These are phyloP conservation scores for Cercospora nicotianae DNA, from an alignment of 2,329 filamentous ascomycete species.

Conservation along the genomic window DNA sequence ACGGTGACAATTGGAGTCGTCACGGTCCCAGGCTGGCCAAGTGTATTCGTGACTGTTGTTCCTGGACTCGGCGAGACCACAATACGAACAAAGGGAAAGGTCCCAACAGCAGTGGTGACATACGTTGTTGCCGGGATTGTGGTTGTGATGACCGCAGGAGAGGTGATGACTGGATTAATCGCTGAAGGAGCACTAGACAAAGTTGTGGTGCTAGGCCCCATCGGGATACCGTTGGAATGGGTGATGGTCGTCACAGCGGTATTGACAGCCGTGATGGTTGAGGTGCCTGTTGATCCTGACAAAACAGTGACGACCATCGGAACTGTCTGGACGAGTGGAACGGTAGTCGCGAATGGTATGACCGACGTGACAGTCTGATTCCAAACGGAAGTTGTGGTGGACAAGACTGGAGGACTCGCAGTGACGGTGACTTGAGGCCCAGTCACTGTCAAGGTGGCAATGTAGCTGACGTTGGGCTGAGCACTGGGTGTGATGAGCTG, in stretches of 20 bases:
- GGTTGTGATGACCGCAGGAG: slow-evolving; percentile 7
- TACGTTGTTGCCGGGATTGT: slow-evolving; percentile 8
- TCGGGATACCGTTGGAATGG: not conserved
- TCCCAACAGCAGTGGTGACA: slow-evolving; percentile 9
- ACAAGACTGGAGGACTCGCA: not conserved
- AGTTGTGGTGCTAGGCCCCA: not conserved
- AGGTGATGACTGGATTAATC: not conserved
- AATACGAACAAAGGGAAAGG: not conserved
- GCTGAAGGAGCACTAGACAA: not conserved
- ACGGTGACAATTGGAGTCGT: not conserved
- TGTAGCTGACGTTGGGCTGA: slow-evolving; percentile 15
- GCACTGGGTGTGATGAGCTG: not conserved
- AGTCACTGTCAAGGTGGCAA: slow-evolving; percentile 17
- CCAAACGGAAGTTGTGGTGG: slow-evolving; percentile 13
- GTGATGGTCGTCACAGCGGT: not conserved
- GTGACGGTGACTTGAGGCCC: slow-evolving; percentile 10
- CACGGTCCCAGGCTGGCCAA: not conserved
- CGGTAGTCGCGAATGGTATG: slow-evolving; percentile 15
- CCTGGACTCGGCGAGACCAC: not conserved
- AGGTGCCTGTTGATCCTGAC: slow-evolving; percentile 13
- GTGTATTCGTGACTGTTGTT: not conserved
- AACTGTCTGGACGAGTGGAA: slow-evolving; percentile 19
- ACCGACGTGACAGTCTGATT: slow-evolving; percentile 13
- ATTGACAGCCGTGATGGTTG: not conserved
- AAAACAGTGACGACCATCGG: slow-evolving; percentile 21